Evolutionary conservation across 306 rosid genomes (phyloP).

Genomic region (Quercus ilex): DNA sequence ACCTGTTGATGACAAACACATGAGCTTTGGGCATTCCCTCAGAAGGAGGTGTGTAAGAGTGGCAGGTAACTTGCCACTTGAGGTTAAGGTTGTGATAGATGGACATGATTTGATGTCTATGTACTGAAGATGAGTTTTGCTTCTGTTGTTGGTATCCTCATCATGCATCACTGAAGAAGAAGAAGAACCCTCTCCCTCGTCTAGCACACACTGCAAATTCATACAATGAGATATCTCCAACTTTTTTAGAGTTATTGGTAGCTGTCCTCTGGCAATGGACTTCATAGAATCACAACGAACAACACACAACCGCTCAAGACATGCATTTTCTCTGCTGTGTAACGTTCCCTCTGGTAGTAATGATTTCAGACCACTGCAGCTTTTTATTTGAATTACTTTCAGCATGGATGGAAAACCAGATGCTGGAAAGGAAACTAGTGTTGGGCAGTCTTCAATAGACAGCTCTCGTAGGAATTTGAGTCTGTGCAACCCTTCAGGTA

Average conservation of each 20-base stretch:
- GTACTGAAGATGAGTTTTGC: not conserved
- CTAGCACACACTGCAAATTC: conserved; percentile 13
- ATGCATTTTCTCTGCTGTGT: not conserved
- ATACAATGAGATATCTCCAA: conserved; percentile 15
- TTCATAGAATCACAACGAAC: conserved; percentile 5
- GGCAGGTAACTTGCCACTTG: conserved; percentile 5
- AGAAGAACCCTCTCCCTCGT: too few species aligned
- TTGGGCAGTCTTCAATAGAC: not conserved
- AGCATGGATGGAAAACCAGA: conserved; percentile 10
- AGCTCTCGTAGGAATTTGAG: not conserved
- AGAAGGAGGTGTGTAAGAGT: conserved; percentile 12
- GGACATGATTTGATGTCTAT: conserved; percentile 1
- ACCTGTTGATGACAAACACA: too few species aligned
- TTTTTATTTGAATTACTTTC: conserved; percentile 3
- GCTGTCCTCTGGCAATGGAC: conserved; percentile 1
- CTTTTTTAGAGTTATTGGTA: conserved; percentile 5
- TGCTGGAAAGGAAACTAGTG: not conserved
- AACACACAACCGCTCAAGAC: not conserved
- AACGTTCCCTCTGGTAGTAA: conserved; percentile 11
- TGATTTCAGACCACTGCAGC: not conserved
- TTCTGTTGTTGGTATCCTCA: not conserved
- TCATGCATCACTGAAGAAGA: not conserved
- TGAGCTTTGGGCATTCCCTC: conserved; percentile 8
- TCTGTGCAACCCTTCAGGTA: not conserved
- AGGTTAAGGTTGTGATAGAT: conserved; percentile 8